Conservation (phyloP, 331 rosid genomes). For the Saraca asoca region DNA sequence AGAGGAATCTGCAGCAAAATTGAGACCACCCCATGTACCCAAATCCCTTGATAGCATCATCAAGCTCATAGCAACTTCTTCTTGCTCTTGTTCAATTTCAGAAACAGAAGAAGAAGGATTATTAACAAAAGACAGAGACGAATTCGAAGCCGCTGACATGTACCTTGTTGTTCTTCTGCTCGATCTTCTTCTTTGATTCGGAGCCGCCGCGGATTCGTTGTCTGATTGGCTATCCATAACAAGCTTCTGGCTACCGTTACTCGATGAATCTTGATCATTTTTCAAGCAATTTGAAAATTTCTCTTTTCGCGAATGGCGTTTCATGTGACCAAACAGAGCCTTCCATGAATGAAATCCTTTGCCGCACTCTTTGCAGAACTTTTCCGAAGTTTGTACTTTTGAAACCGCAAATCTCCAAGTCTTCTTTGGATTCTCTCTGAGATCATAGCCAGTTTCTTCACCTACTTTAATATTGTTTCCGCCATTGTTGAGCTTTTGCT, state of each 20-base stretch:
- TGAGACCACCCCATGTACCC: slow-evolving; percentile 53
- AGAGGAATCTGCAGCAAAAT: slow-evolving; percentile 59
- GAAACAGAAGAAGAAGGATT: slow-evolving; percentile 59
- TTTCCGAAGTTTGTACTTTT: slow-evolving; percentile 48
- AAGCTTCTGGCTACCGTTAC: slow-evolving; percentile 44
- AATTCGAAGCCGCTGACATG: slow-evolving; percentile 44
- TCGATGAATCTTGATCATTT: slow-evolving; percentile 61
- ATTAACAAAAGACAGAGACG: slow-evolving; percentile 42
- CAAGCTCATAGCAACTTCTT: slow-evolving; percentile 86
- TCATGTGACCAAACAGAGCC: slow-evolving; percentile 87
- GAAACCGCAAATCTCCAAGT: slow-evolving; percentile 61
- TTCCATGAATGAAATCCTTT: slow-evolving; percentile 77
- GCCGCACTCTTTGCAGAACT: slow-evolving; percentile 79
- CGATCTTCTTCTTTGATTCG: slow-evolving; percentile 58
- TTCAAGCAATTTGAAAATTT: slow-evolving; percentile 45
- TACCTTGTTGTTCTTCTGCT: slow-evolving; percentile 70
- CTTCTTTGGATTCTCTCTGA: slow-evolving; percentile 77
- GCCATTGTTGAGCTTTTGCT: slow-evolving; percentile 45
- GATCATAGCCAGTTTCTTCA: slow-evolving; percentile 53
- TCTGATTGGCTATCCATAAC: slow-evolving; percentile 69
- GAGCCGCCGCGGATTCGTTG: slow-evolving; percentile 55
- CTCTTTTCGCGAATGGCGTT: slow-evolving; percentile 72
- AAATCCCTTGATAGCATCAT: slow-evolving; percentile 82
- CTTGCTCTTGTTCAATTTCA: slow-evolving; percentile 76
- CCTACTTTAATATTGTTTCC: slow-evolving; percentile 29